Base-by-base conservation (phyloP, 129 eudicot genomes). In the Lonicera japonica region DNA sequence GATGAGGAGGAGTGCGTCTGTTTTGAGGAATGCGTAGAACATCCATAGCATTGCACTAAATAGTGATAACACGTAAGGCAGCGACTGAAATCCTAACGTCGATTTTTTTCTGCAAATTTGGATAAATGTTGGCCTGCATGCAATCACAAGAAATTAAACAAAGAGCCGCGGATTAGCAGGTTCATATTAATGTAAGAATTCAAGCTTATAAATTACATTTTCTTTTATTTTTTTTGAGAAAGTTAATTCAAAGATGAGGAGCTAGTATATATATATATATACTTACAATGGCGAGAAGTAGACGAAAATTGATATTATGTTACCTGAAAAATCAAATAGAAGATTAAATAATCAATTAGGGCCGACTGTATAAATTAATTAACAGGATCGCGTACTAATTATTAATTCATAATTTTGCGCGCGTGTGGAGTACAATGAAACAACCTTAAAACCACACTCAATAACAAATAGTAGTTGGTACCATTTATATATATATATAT, bases 241-340 rank as follows among this genome's bases (percentile, higher is more conserved):
- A 1, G 36, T 29, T 1, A 29, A 29, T 29, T 29, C 6, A 54
- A 25, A 24, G 18, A 21, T 15, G 15, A 1, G 13, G 25, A 54
- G 10, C 13, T 29, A 29, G 36, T 29, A n/a, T n/a, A n/a, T n/a
- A n/a, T n/a, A n/a, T n/a, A n/a, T n/a, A n/a, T 29, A 29, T 19
- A 80, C 96, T 84, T 79, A 88, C 96, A 82, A n/a, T 56, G 96
- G 96, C 54, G 96, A 94, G 63, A 88, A 60, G 75, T 71, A 88
- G 18, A 84, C 96, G 63, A 78, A 68, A 40, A 73, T 56, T 11
- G 96, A 88, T 19, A 88, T 73, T 46, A 88, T 47, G 76, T 84
- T 88, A 51, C 96, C 96, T 88, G 79, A 24, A 80, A 69, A 50
- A 62, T 18, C 59, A 45, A 20, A 56, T 21, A 23, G 0, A 51